phyloP scores from a whole-genome alignment of 768 basidiomycete genomes.

The Amanita jacksonii region DNA sequence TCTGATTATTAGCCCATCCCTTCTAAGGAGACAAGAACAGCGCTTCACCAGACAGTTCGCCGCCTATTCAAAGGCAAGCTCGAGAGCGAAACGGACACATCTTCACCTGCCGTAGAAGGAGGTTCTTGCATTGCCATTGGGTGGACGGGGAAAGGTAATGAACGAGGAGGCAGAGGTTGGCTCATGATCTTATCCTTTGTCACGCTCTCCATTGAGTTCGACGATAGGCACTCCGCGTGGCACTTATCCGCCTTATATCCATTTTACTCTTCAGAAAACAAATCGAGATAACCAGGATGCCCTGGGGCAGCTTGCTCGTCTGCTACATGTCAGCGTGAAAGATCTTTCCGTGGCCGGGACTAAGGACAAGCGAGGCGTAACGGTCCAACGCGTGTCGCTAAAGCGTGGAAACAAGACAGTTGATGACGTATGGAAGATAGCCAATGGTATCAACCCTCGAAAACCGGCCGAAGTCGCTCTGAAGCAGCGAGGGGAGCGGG shows the following conservation, averaged over 20 bases:
- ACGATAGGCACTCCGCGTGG: constrained; percentile 44
- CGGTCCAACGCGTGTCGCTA: constrained; percentile 83
- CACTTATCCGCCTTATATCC: constrained; percentile 79
- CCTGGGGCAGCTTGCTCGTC: constrained; percentile 67
- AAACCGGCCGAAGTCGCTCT: constrained; percentile 49
- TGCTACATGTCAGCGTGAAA: constrained; percentile 66
- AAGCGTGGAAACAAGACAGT: constrained; percentile 68
- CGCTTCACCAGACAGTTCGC: constrained; percentile 73
- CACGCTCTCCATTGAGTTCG: not conserved
- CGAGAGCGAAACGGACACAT: constrained; percentile 68
- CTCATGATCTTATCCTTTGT: not conserved
- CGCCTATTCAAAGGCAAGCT: constrained; percentile 77
- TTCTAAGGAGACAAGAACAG: constrained; percentile 72
- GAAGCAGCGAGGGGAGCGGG: constrained; percentile 76
- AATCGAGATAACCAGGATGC: constrained; percentile 98
- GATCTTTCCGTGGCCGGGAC: constrained; percentile 91
- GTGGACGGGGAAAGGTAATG: constrained; percentile 51
- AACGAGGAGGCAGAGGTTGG: constrained; percentile 35
- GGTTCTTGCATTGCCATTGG: constrained; percentile 75
- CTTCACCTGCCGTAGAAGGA: constrained; percentile 35
- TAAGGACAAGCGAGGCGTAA: constrained; percentile 97
- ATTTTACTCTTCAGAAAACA: constrained; percentile 94
- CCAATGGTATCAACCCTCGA: constrained; percentile 56
- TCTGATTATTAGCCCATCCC: constrained; percentile 57
- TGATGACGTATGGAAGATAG: constrained; percentile 77